phyloP scores from a whole-genome alignment of 2,329 filamentous ascomycete species.

The Clarireedia paspali region DNA sequence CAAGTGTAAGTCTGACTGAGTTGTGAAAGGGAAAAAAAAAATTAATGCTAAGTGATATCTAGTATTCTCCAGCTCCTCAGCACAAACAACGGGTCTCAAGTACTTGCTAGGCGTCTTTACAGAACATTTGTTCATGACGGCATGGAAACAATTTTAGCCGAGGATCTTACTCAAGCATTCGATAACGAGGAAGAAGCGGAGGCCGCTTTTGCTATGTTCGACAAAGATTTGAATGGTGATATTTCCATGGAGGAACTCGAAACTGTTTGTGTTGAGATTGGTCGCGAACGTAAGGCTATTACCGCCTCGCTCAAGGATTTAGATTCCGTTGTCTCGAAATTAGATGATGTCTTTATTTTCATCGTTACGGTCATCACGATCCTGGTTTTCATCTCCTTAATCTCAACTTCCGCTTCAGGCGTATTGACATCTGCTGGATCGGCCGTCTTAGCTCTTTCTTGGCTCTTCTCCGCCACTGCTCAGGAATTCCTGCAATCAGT shows the following conservation, averaged over 20 bases:
- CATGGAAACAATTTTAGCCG: slow-evolving; percentile 66
- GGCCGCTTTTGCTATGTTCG: slow-evolving; percentile 84
- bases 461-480: slow-evolving; percentile 86
- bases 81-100: slow-evolving; percentile 66
- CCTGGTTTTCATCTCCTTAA: slow-evolving; percentile 80
- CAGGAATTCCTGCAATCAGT: slow-evolving; percentile 92
- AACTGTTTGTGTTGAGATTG: slow-evolving; percentile 87
- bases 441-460: slow-evolving; percentile 79
- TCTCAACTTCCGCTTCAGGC: slow-evolving; percentile 83
- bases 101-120: slow-evolving; percentile 80
- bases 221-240: slow-evolving; percentile 94
- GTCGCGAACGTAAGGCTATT: slow-evolving; percentile 89
- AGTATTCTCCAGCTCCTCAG: slow-evolving; percentile 65
- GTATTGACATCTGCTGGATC: slow-evolving; percentile 87
- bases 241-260: slow-evolving; percentile 94
- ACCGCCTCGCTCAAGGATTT: slow-evolving; percentile 91
- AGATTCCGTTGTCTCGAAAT: slow-evolving; percentile 84
- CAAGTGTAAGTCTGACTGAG: slow-evolving; percentile 49
- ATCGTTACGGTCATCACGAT: slow-evolving; percentile 74
- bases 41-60: slow-evolving; percentile 11
- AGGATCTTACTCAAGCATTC: slow-evolving; percentile 74
- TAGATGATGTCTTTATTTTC: slow-evolving; percentile 84
- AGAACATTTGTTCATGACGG: slow-evolving; percentile 73
- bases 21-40: too few species aligned
- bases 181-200: slow-evolving; percentile 78